A percentile compares a stretch with the other conserved stretches of the same genome.
These are phyloP conservation scores for Penicillium longicatenatum DNA, from an alignment of 495 filamentous ascomycete genomes.

Conservation along the genomic window DNA sequence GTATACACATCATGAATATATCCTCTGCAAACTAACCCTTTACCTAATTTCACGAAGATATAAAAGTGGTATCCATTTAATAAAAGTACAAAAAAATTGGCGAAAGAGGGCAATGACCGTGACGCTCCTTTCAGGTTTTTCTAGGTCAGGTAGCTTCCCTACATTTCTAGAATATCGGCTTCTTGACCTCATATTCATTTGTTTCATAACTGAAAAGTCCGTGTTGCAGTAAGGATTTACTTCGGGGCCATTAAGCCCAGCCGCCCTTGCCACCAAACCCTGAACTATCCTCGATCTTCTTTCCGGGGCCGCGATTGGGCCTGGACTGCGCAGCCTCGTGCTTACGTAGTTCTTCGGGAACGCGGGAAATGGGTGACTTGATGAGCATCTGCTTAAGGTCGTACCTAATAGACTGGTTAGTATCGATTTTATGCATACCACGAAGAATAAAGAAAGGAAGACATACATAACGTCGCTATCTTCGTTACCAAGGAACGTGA, in stretches of 20 bases:
- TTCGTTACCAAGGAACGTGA: constrained; percentile 94
- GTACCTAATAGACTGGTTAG: constrained; percentile 46
- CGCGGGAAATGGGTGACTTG: constrained; percentile 85
- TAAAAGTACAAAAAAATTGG: not conserved
- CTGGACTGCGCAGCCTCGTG: constrained; percentile 95
- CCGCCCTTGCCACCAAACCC: constrained; percentile 63
- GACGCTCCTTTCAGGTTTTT: no score
- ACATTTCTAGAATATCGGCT: no score
- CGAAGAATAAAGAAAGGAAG: constrained; percentile 4
- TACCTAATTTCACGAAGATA: not conserved
- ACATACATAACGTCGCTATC: constrained; percentile 89
- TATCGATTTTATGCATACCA: not conserved
- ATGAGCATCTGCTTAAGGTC: constrained; percentile 95
- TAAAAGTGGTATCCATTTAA: not conserved
- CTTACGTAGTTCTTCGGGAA: constrained; percentile 90
- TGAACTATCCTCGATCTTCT: constrained; percentile 64
- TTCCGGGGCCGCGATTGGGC: constrained; percentile 55
- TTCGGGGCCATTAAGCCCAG: constrained; percentile 29
- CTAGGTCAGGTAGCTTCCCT: no score
- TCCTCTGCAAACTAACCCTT: no score
- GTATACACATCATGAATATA: no score
- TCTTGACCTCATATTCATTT: no score
- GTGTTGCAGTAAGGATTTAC: not conserved
- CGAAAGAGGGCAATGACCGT: no score
- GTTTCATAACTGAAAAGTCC: no score